A percentile compares a stretch with the other conserved stretches of the same genome.
Conservation (phyloP, 257 asterid species). For the Solanum lycopersicoides region DNA sequence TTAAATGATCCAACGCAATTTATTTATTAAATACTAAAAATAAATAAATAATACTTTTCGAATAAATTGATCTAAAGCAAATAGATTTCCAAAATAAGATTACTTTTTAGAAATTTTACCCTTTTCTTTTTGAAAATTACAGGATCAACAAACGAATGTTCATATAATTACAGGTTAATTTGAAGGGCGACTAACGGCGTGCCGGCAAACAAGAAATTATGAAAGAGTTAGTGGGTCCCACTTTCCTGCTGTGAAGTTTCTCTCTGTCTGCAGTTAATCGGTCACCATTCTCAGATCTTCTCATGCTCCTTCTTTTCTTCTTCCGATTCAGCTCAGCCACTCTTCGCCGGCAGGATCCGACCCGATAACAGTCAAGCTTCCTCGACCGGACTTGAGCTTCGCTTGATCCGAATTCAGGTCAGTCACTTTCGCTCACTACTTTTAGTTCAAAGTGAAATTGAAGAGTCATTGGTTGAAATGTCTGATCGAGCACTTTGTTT, state of each 20-base stretch:
- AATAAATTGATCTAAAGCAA: not conserved
- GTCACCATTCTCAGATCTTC: slow-evolving; percentile 11
- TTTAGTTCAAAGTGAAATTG: not conserved
- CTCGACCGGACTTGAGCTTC: not conserved
- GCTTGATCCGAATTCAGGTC: slow-evolving; percentile 1
- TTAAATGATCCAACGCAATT: not conserved
- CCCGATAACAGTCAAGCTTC: not conserved
- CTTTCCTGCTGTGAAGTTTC: not conserved
- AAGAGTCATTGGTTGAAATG: not conserved
- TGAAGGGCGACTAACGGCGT: not conserved
- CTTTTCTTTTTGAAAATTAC: not conserved
- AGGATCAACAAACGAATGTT: not conserved
- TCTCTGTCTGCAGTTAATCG: not conserved
- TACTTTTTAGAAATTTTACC: not conserved
- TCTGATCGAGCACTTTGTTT: not conserved
- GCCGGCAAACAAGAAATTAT: not conserved
- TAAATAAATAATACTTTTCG: not conserved
- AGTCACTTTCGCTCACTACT: not conserved
- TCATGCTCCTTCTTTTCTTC: not conserved
- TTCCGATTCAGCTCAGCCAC: not conserved
- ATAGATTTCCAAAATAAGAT: not conserved
- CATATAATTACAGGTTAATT: not conserved
- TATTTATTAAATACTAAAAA: not conserved
- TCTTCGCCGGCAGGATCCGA: not conserved
- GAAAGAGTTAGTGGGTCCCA: not conserved